Percentiles rank a stretch among this genome's conserved stretches.
Conservation (phyloP, 352 stramenopile species). For the Phytophthora palmivora region DNA sequence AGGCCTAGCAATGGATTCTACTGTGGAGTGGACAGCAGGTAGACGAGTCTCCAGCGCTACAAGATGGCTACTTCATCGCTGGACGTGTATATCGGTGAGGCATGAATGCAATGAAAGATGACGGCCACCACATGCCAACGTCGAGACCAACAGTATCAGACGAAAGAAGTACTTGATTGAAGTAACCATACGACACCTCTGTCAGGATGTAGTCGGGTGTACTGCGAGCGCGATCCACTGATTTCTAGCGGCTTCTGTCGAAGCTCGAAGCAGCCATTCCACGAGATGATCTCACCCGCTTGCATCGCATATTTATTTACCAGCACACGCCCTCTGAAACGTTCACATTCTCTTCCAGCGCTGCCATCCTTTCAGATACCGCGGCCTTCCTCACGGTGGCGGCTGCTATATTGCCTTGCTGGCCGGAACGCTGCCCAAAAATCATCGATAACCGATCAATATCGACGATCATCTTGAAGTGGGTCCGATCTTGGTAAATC, state of each 20-base stretch:
- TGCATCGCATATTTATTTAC: not conserved
- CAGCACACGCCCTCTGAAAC: not conserved
- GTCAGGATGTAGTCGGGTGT: not conserved
- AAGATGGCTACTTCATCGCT: constrained; percentile 10
- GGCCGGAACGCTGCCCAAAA: not conserved
- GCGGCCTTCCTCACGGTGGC: constrained; percentile 1
- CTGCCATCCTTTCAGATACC: constrained; percentile 12
- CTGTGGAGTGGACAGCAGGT: not conserved
- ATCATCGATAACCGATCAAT: not conserved
- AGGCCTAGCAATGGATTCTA: too few species aligned
- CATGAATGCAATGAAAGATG: not conserved
- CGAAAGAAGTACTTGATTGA: not conserved
- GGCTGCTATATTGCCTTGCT: not conserved
- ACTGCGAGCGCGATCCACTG: not conserved
- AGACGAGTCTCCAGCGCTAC: constrained; percentile 12
- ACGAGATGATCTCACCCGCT: not conserved
- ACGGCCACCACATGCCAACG: constrained; percentile 6
- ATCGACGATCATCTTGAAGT: not conserved
- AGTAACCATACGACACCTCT: not conserved
- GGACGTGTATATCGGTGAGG: not conserved
- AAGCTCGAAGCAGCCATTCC: too few species aligned
- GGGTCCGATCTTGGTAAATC: not conserved
- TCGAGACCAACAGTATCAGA: not conserved
- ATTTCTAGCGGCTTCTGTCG: too few species aligned
- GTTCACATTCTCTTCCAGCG: not conserved